phyloP scores from a whole-genome alignment of 2,329 filamentous ascomycete genomes.

The Neurospora sp. region DNA sequence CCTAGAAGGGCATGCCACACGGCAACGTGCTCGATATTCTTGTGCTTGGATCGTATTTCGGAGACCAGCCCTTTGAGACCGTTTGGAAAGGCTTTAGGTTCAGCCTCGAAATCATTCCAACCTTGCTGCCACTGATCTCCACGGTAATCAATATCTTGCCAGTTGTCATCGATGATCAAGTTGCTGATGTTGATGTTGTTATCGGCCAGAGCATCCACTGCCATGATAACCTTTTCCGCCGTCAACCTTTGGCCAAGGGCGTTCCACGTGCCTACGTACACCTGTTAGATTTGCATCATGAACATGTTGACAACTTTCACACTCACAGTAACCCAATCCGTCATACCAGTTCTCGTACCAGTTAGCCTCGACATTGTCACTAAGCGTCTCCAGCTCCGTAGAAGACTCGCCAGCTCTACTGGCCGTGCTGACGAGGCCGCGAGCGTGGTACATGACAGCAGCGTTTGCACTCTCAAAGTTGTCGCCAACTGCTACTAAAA shows the following conservation, averaged over 20 bases:
- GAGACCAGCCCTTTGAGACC: conserved; percentile 65
- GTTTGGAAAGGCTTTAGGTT: conserved; percentile 64
- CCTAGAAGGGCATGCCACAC: conserved; percentile 88
- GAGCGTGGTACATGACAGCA: conserved; percentile 80
- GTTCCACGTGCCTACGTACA: conserved; percentile 70
- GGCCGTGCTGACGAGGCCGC: conserved; percentile 45
- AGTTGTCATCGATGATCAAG: conserved; percentile 94
- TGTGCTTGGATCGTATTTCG: conserved; percentile 58
- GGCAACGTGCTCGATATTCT: conserved; percentile 69
- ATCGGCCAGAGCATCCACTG: conserved; percentile 60
- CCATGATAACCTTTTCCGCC: conserved; percentile 66
- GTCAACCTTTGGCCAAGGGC: conserved; percentile 74
- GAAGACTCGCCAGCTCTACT: conserved; percentile 30
- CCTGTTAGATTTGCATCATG: neutral
- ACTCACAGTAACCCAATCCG: conserved; percentile 75
- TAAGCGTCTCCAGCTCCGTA: conserved; percentile 35
- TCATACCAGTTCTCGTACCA: conserved; percentile 91
- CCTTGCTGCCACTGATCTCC: conserved; percentile 46
- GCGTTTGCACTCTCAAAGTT: conserved; percentile 67
- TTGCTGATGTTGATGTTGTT: conserved; percentile 70
- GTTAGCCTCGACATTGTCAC: conserved; percentile 40
- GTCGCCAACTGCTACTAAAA: conserved; percentile 63
- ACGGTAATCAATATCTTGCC: conserved; percentile 62
- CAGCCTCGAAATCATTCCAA: conserved; percentile 82
- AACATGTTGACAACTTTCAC: neutral